Base-by-base conservation (phyloP, 345 rosid species). In the Clausena lansium region DNA sequence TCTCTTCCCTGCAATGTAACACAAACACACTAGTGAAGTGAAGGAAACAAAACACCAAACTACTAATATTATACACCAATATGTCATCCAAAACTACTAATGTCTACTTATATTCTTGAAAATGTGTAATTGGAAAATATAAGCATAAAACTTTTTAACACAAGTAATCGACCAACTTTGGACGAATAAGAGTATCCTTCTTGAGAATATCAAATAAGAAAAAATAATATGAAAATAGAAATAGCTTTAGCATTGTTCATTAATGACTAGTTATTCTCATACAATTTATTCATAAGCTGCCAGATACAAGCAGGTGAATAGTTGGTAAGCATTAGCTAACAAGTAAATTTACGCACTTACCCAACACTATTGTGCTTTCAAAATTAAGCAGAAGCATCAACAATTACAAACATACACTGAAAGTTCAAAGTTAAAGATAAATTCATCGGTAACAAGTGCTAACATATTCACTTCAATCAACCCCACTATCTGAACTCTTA, bases 1-100 rank as follows among this genome's bases (percentile, higher is more conserved):
- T 93, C 98, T 60, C 93, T 93, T 82, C 84, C 92, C 97, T 93
- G 82, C 72, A 83, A 83, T 77, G 58, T 76, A 78, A 35, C 28
- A 36, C 19, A 75, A 52, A 57, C 57, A 50, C 35, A 61, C 15
- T 70, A 2, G 33, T 64, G 61, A 45, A 73, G 27, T n/a, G 62
- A 76, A 54, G 27, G 24, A 32, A 9, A n/a, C 1, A 13, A 52
- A 52, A 7, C 35, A n/a, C 19, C 33, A 4, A 47, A 45, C 50
- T 45, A 45, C 17, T 45, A 13, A 11, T 45, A 45, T 45, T 2
- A 45, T 45, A 45, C 15, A 4, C 50, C 11, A 45, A 2, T 45
- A 45, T 45, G 15, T 13, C 50, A 13, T 45, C 50, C 50, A 11
- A 45, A 45, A 45, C 15, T 45, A 11, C 50, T 13, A 45, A 13